These are phyloP conservation scores for Panellus pusillus DNA, from an alignment of 768 basidiomycete species.

Conservation along the genomic window DNA sequence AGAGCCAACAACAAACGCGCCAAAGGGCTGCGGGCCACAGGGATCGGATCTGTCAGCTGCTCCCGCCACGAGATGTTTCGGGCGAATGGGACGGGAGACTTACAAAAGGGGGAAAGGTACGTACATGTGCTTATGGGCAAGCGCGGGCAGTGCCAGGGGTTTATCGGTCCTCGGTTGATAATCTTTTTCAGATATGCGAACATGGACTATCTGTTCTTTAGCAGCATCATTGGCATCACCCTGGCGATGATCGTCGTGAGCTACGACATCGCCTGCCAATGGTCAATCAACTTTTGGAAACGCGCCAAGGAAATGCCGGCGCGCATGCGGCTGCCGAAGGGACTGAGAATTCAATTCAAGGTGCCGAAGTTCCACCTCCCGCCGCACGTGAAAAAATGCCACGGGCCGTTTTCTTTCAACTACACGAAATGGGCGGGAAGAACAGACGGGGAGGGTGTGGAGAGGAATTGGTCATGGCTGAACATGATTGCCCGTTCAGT, in stretches of 20 bases:
- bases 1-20: conserved; percentile 14
- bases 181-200: conserved; percentile 23
- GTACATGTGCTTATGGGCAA: not conserved
- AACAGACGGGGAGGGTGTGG: conserved; percentile 25
- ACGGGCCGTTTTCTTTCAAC: too few species aligned
- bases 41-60: too few species aligned
- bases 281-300: conserved; percentile 14
- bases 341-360: not conserved
- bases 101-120: conserved; percentile 26
- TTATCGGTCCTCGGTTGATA: too few species aligned
- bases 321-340: not conserved
- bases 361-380: conserved; percentile 28
- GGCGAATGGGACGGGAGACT: too few species aligned
- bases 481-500: conserved; percentile 18
- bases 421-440: conserved; percentile 21
- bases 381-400: conserved; percentile 18
- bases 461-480: conserved; percentile 21
- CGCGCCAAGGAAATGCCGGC: too few species aligned
- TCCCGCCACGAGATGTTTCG: too few species aligned
- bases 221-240: not conserved
- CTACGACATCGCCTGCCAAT: conserved; percentile 31
- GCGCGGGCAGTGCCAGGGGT: not conserved
- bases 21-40: conserved; percentile 27
- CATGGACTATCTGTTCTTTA: conserved; percentile 24
- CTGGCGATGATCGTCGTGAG: conserved; percentile 5